Conservation (phyloP, 306 rosid genomes). For the Crotalaria pallida region DNA sequence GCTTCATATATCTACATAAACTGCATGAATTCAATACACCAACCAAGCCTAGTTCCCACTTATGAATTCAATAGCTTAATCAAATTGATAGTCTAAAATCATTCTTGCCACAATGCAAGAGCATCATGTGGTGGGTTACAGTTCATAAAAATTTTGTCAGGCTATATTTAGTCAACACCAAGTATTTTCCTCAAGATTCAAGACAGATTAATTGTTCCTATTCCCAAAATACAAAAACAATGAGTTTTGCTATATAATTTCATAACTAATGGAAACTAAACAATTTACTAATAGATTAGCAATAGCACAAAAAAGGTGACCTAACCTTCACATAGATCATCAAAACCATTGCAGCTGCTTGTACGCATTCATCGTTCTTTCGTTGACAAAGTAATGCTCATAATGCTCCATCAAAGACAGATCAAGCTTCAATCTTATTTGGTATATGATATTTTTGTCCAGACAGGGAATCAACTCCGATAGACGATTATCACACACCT, state of each 20-base stretch:
- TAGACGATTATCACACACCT: slow-evolving; percentile 73
- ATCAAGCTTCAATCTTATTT: slow-evolving; percentile 72
- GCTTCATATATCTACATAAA: too few species aligned
- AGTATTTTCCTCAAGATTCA: background rate
- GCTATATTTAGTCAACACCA: too few species aligned
- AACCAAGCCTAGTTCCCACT: too few species aligned
- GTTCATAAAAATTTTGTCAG: too few species aligned
- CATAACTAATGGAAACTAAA: slow-evolving; percentile 7
- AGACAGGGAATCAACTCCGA: slow-evolving; percentile 81
- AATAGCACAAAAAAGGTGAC: background rate
- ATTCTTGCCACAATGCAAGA: too few species aligned
- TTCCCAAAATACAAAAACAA: background rate
- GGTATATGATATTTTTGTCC: slow-evolving; percentile 72
- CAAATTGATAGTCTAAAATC: too few species aligned
- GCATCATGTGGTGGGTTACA: too few species aligned
- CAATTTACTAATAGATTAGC: background rate
- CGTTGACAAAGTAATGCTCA: slow-evolving; percentile 62
- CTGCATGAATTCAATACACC: too few species aligned
- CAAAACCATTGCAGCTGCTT: slow-evolving; percentile 66
- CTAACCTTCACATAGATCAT: slow-evolving; percentile 75
- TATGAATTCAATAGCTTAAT: too few species aligned
- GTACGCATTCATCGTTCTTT: slow-evolving; percentile 16
- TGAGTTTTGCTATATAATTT: background rate
- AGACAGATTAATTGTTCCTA: background rate
- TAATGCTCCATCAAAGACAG: slow-evolving; percentile 74